These are phyloP conservation scores for Termitomyces sp. DNA, from an alignment of 768 basidiomycete genomes.

Conservation along the genomic window DNA sequence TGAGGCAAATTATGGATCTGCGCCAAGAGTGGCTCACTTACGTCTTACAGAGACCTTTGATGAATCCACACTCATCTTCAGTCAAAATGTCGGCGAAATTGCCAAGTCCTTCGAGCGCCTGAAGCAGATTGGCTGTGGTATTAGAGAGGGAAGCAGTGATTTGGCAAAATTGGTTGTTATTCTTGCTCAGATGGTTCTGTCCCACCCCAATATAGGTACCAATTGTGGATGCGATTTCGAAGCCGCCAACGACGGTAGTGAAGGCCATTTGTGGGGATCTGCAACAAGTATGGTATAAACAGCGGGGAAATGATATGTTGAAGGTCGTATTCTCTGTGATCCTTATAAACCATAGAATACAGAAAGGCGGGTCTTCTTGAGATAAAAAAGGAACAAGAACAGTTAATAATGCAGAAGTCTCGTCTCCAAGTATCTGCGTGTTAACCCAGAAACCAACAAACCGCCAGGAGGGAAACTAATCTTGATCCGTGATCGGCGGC, in stretches of 20 bases:
- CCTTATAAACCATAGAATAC: not conserved
- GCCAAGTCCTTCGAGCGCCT: not conserved
- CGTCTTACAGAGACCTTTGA: too few species aligned
- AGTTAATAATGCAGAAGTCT: not conserved
- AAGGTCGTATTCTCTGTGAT: not conserved
- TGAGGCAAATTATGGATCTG: not conserved
- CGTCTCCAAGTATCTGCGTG: not conserved
- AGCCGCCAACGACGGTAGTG: not conserved
- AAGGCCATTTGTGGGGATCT: not conserved
- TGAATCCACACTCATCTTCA: not conserved
- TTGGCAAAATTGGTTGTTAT: not conserved
- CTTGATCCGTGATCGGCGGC: not conserved
- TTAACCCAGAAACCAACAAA: too few species aligned
- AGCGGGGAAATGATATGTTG: not conserved
- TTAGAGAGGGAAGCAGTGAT: not conserved
- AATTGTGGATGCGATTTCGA: not conserved
- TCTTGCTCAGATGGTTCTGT: not conserved
- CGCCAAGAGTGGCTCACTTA: not conserved
- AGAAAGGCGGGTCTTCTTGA: not conserved
- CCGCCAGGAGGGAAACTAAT: not conserved
- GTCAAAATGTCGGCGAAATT: not conserved
- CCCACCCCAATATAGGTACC: not conserved
- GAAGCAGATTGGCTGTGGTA: not conserved
- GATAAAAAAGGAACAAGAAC: not conserved
- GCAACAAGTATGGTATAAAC: not conserved